phyloP scores from a whole-genome alignment of 2,329 filamentous ascomycete genomes.

The Geosmithia putterillii region DNA sequence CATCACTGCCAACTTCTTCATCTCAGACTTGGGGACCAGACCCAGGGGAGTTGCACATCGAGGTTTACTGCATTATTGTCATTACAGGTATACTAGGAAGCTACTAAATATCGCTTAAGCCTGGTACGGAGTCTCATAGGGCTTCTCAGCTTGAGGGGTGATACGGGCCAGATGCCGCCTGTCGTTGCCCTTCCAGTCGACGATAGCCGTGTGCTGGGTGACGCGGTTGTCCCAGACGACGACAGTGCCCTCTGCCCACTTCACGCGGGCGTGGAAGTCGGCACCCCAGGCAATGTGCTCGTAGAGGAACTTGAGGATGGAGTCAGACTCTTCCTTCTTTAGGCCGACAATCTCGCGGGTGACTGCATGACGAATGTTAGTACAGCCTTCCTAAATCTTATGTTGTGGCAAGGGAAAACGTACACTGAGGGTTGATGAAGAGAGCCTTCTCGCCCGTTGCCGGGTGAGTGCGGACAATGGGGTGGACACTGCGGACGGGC shows the following conservation, averaged over 20 bases:
- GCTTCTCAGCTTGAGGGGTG: constrained; percentile 70
- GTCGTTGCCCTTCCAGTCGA: constrained; percentile 73
- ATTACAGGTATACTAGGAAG: neutral
- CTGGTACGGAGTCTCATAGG: constrained; percentile 52
- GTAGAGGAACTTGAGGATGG: constrained; percentile 59
- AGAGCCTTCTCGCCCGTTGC: constrained; percentile 74
- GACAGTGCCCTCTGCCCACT: constrained; percentile 69
- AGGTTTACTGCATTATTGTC: too few relatives aligned
- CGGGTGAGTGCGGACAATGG: constrained; percentile 70
- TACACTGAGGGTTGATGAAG: constrained; percentile 74
- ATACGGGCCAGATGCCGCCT: constrained; percentile 70
- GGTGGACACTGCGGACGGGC: constrained; percentile 62
- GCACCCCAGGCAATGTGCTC: constrained; percentile 39
- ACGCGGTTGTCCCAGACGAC: constrained; percentile 82
- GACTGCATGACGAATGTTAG: constrained; percentile 30
- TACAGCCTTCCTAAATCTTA: neutral
- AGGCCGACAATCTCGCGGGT: constrained; percentile 69
- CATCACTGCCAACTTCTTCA: too few relatives aligned
- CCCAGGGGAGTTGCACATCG: too few relatives aligned
- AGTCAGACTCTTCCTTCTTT: constrained; percentile 79
- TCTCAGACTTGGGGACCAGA: too few relatives aligned
- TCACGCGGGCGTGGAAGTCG: constrained; percentile 60
- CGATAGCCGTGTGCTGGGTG: constrained; percentile 64
- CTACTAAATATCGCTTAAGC: neutral
- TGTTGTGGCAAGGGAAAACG: constrained; percentile 15